Evolutionary conservation across 2,329 filamentous ascomycete genomes (phyloP), one percentile per base, ranked within the genome.

Genomic region (Bipolaris bicolor): DNA sequence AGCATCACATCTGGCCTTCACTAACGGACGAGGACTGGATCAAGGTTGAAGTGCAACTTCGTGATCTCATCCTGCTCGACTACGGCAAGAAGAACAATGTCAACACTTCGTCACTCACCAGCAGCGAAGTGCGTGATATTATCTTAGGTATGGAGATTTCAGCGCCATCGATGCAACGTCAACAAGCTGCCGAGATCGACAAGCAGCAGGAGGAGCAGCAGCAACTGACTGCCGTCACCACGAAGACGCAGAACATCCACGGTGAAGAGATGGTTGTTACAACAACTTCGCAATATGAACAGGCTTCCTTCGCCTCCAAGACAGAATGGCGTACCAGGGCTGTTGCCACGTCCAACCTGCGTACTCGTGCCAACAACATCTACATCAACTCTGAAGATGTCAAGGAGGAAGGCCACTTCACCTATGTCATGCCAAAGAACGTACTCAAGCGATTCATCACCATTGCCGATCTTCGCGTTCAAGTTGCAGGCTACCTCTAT

Each of bases 51-150:
- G 92, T 92, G 44, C 91, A 96, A 74, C 82, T 99, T 40, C 89
- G 95, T 76, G 95, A 99, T 82, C 82, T 99, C 64, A 99, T 99
- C 70, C 76, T 99, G 66, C 97, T 98, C 67, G 95, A 99, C 75
- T 99, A 99, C 75, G 95, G 95, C 74, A 99, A 98, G 86, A 99
- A 99, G 86, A 99, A 99, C 83, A 99, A 98, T 68, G 95, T 99
- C 81, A 99, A 99, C 70, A 94, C 95, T 11, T 96, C 96, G 15
- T 97, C 92, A 76, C 83, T 99, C 78, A 99, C 95, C 1, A 97
- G 88, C 74, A 97, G 91, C 70, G 95, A 99, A 86, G 95, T 99
- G 49, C 89, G 95, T 69, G 95, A 99, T 73, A 98, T 99, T 70
- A 99, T 99, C 69, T 80, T 99, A 62, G 95, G 95, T 84, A 99